These are phyloP conservation scores for Pythium sp. DNA, from an alignment of 352 stramenopile genomes.

Conservation along the genomic window DNA sequence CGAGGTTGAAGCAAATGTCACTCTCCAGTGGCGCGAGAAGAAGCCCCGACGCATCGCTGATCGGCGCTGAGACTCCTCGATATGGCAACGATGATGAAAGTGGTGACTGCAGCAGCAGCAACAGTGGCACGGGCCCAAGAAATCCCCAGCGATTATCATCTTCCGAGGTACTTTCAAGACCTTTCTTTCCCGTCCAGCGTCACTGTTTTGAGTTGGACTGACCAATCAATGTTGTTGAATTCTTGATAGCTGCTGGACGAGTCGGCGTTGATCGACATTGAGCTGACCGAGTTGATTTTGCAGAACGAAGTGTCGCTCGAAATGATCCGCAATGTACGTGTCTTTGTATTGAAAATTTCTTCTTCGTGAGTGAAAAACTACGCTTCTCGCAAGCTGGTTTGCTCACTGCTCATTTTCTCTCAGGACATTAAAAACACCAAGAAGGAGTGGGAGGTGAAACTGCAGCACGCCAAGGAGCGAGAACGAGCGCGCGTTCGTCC, in stretches of 20 bases:
- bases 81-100: background rate
- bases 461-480: constrained; percentile 46
- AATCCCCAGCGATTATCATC: constrained; percentile 13
- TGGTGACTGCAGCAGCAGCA: background rate
- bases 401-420: background rate
- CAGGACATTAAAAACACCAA: constrained; percentile 80
- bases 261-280: constrained; percentile 65
- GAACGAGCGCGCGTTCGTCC: constrained; percentile 39
- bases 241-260: constrained; percentile 57
- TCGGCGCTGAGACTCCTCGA: background rate
- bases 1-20: constrained; percentile 34
- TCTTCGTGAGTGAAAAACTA: background rate
- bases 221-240: background rate
- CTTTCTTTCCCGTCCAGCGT: background rate
- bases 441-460: constrained; percentile 68
- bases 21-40: constrained; percentile 27
- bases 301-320: constrained; percentile 85
- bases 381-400: background rate
- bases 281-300: constrained; percentile 81
- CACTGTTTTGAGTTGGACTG: background rate
- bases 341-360: background rate
- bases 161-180: constrained; percentile 13
- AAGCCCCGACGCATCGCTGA: background rate
- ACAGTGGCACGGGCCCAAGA: background rate
- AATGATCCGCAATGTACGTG: constrained; percentile 69